Percentiles rank a stretch among this genome's conserved stretches.
These are phyloP conservation scores for Camillea tinctor DNA, from an alignment of 2,329 filamentous ascomycete species.

Conservation along the genomic window DNA sequence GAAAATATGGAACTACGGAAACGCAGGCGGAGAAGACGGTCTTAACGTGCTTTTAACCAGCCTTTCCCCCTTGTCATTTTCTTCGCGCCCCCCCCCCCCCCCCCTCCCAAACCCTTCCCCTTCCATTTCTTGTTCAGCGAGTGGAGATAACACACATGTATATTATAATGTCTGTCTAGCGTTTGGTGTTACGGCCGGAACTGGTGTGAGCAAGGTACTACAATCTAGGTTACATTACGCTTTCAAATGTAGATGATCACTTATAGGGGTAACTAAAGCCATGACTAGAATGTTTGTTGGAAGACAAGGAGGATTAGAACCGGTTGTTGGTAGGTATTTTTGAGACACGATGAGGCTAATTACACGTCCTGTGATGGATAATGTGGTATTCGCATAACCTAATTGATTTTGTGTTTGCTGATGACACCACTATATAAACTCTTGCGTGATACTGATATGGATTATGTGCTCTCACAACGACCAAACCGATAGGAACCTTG, in stretches of 20 bases:
- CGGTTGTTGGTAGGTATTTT: too few species aligned
- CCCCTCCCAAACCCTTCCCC: too few species aligned
- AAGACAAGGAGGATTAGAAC: background rate
- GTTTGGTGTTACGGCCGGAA: slow-evolving; percentile 1
- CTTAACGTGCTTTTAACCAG: slow-evolving; percentile 12
- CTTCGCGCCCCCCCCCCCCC: too few species aligned
- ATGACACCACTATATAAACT: too few species aligned
- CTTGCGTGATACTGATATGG: background rate
- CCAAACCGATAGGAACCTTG: too few species aligned
- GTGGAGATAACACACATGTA: background rate
- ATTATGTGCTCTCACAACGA: too few species aligned
- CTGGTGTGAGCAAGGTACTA: background rate
- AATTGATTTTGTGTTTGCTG: too few species aligned
- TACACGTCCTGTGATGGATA: background rate
- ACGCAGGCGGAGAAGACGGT: slow-evolving; percentile 11
- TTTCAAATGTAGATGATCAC: background rate
- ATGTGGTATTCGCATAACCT: background rate
- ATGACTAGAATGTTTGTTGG: background rate
- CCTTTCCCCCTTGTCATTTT: too few species aligned
- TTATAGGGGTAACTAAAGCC: background rate
- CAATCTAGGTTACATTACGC: background rate
- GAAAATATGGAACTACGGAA: slow-evolving; percentile 21
- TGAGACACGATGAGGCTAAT: background rate
- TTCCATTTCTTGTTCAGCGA: background rate
- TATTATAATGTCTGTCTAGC: background rate